Base-by-base conservation (phyloP, 2,329 filamentous ascomycete genomes). In the Thielaviopsis euricoi region DNA sequence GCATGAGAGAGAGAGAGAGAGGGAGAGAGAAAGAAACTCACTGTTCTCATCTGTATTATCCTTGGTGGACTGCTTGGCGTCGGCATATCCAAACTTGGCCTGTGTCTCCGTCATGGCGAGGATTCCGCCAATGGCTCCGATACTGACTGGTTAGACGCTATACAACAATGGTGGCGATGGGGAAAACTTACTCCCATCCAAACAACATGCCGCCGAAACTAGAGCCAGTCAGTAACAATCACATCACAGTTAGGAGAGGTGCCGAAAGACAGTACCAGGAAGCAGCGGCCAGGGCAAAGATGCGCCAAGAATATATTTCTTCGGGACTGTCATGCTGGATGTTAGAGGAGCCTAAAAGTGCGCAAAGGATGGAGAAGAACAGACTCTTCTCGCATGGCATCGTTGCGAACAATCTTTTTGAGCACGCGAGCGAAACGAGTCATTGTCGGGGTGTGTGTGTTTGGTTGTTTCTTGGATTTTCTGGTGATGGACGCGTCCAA, bases 271-370 rank as follows among this genome's bases (percentile, higher is more conserved):
- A 17, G 37, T 43, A 43, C 37, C 37, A 43, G 37, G 37, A 62
- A 60, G 80, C 81, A 65, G 75, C 81, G 53, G 81, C 81, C 63
- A 85, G 73, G 58, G 75, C 75, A 62, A 83, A 80, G 26, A 84
- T 81, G 58, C 82, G 77, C 82, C 82, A 86, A 65, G 82, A 81
- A 69, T 86, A 86, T 60, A 86, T 81, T 66, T 85, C 78, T 21
- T 76, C 73, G 19, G 83, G 83, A 61, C 58, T 60, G 15, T 33
- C 22, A 21, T n/a, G 49, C n/a, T 19, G 25, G 25, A 3, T 3
- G 33, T 40, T 17, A n/a, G n/a, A n/a, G n/a, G n/a, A n/a, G n/a
- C n/a, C n/a, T n/a, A n/a, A n/a, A n/a, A n/a, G n/a, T n/a, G n/a
- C n/a, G n/a, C n/a, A 43, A 17, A 43, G 17, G 37, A 43, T 4